Conservation (phyloP, 148 eudicot species). For the Cornus florida region DNA sequence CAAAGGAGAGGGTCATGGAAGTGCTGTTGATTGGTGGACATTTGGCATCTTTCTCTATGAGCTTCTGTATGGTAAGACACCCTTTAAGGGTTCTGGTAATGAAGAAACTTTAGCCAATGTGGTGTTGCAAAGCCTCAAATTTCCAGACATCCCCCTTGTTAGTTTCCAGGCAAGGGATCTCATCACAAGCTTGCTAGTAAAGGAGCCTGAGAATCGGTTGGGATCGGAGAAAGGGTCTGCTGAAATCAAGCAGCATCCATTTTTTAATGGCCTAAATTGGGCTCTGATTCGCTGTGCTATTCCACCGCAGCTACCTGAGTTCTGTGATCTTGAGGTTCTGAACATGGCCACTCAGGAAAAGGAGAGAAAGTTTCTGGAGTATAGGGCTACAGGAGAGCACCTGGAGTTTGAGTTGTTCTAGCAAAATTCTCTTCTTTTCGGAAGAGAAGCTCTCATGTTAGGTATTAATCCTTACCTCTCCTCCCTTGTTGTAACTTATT, state of each 20-base stretch:
- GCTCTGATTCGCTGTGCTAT: conserved; percentile 83
- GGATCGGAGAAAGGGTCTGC: conserved; percentile 89
- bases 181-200: conserved; percentile 63
- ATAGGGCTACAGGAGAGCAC: conserved; percentile 49
- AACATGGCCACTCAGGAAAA: conserved; percentile 26
- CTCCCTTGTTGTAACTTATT: conserved; percentile 12
- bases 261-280: conserved; percentile 91
- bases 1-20: conserved; percentile 92
- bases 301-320: conserved; percentile 80
- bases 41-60: conserved; percentile 82
- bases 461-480: conserved; percentile 5
- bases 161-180: conserved; percentile 85
- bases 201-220: conserved; percentile 77
- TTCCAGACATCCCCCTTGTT: conserved; percentile 80
- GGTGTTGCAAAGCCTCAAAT: conserved; percentile 59
- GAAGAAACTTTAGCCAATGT: conserved; percentile 92
- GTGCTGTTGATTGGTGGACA: conserved; percentile 99
- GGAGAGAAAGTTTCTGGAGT: conserved; percentile 48
- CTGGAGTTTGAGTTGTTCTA: conserved; percentile 80
- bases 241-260: conserved; percentile 87
- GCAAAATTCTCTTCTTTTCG: not conserved
- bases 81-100: conserved; percentile 77
- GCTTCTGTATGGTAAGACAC: conserved; percentile 89
- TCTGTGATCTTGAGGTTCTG: conserved; percentile 13
- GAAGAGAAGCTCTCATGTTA: not conserved